Evolutionary conservation across 2,329 filamentous ascomycete species (phyloP), one percentile per base, ranked within the genome.

Genomic region (Fusarium pseudograminearum): DNA sequence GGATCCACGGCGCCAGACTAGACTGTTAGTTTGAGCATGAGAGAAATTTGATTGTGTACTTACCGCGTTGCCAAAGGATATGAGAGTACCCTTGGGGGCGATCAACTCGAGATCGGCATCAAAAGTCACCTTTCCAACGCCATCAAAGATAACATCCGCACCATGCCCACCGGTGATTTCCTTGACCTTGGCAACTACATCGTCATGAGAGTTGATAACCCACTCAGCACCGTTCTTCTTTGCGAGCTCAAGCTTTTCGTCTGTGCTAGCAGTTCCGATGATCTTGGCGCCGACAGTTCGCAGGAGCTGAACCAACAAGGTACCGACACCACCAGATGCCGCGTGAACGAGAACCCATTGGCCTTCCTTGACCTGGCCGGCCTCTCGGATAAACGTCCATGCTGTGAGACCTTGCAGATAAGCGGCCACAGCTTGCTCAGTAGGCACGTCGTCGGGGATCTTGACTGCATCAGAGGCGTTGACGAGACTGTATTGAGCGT

Each of bases 281-380:
- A 91, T 89, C 71, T 87, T 88, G 15, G 92, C 94, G 2, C 93
- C 94, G 4, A 94, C 83, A 1, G 86, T 83, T 70, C 86, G 87
- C 41, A 97, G 82, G 71, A 97, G 81, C 83, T 97, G 93, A 40
- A 89, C 89, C 30, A 97, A 85, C 80, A 92, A 87, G 44, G 91
- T 82, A 0, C 92, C 93, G 1, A 93, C 92, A 18, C 94, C 94
- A 18, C 94, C 94, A 0, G 93, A 93, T 0, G 94, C 94, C 0
- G 94, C 94, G 73, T 96, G 93, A 18, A 97, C 89, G 4, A 97
- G 87, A 1, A 93, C 85, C 89, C 91, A 96, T 72, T 97, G 93
- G 2, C 90, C 92, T 70, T 88, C 85, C 77, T 93, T 84, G 9
- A 95, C 92, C 62, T 92, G 87, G 14, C 90, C 91, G 6, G 91